Evolutionary conservation across 768 basidiomycete genomes (phyloP).

Genomic region (Rhizopogon vinicolor): DNA sequence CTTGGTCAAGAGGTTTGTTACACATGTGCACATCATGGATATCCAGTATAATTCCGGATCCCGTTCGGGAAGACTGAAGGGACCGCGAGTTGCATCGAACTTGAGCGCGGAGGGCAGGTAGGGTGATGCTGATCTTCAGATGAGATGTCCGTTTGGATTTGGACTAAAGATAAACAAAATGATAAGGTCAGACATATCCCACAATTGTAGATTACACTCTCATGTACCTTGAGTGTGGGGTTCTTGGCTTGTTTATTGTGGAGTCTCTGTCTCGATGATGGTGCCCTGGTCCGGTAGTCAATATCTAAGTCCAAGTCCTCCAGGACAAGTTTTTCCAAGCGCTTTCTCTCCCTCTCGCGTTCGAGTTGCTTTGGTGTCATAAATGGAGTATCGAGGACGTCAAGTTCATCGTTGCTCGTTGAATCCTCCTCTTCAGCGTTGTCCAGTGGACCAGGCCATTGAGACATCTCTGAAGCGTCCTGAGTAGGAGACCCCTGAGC

Average conservation of each 20-base stretch:
- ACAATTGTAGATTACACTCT: background rate
- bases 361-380: conserved; percentile 11
- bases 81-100: conserved; percentile 62
- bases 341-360: conserved; percentile 34
- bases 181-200: background rate
- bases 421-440: conserved; percentile 7
- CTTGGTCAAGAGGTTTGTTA: conserved; percentile 17
- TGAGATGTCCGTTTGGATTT: background rate
- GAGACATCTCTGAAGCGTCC: background rate
- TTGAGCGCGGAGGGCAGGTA: conserved; percentile 49
- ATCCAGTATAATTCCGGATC: conserved; percentile 57
- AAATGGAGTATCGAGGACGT: conserved; percentile 18
- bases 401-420: conserved; percentile 10
- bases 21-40: conserved; percentile 46
- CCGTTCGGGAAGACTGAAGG: conserved; percentile 49
- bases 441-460: background rate
- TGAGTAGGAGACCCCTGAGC: conserved; percentile 10
- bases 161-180: background rate
- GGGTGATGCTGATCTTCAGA: background rate
- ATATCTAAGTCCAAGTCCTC: conserved; percentile 55
- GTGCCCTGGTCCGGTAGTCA: conserved; percentile 32
- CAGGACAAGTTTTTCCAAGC: conserved; percentile 47
- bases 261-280: conserved; percentile 3
- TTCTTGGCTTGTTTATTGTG: conserved; percentile 2
- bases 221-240: conserved; percentile 14